A percentile compares a stretch with the other conserved stretches of the same genome.
phyloP scores from a whole-genome alignment of 1,284 basidiomycete genomes.

The Peniophora sp. region DNA sequence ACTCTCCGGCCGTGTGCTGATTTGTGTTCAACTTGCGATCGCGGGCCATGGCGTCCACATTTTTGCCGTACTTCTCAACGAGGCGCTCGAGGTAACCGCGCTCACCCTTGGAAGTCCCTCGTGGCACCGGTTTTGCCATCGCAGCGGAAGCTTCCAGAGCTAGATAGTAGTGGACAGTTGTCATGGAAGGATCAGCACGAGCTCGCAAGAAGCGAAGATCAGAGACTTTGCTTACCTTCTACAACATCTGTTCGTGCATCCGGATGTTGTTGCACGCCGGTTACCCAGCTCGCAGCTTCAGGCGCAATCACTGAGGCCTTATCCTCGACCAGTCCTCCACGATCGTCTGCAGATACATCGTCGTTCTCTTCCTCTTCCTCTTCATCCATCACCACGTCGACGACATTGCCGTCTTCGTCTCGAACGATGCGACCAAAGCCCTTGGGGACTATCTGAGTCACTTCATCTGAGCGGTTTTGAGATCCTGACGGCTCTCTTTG shows the following conservation, averaged over 20 bases:
- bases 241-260: slow-evolving; percentile 19
- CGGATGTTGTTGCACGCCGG: slow-evolving; percentile 18
- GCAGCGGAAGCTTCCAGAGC: slow-evolving; percentile 37
- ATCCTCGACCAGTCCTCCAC: slow-evolving; percentile 16
- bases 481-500: slow-evolving; percentile 10
- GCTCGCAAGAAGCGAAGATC: slow-evolving; percentile 12
- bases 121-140: slow-evolving; percentile 36
- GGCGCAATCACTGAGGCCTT: slow-evolving; percentile 15
- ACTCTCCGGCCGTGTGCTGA: slow-evolving; percentile 83
- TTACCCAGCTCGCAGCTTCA: slow-evolving; percentile 28
- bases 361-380: slow-evolving; percentile 31
- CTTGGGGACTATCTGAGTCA: slow-evolving; percentile 35
- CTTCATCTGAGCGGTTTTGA: not conserved
- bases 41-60: slow-evolving; percentile 71
- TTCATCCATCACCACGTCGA: slow-evolving; percentile 68
- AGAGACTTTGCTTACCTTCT: slow-evolving; percentile 21
- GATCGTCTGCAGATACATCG: slow-evolving; percentile 10
- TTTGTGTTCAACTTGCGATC: slow-evolving; percentile 78
- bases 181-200: slow-evolving; percentile 6
- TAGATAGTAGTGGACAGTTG: slow-evolving; percentile 15
- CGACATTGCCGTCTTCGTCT: slow-evolving; percentile 74
- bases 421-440: slow-evolving; percentile 83
- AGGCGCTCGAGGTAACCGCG: slow-evolving; percentile 60
- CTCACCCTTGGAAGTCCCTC: slow-evolving; percentile 71
- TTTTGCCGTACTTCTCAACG: slow-evolving; percentile 63